phyloP scores from a whole-genome alignment of 352 stramenopile genomes.

The Phytophthora pistaciae region DNA sequence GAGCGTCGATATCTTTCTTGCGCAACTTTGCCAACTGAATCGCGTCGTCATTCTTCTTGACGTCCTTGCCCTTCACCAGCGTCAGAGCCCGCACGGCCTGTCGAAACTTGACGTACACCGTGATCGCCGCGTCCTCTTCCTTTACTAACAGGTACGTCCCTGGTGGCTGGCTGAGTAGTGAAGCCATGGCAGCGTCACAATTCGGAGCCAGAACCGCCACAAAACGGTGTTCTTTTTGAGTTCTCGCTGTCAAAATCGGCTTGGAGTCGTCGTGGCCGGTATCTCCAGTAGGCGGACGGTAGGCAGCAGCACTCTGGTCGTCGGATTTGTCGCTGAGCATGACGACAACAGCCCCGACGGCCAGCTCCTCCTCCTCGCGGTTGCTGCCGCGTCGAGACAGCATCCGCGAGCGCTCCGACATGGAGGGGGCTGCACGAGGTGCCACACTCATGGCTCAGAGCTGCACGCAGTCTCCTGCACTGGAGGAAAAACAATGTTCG shows the following conservation, averaged over 20 bases:
- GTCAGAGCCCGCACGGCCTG: slow-evolving; percentile 49
- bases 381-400: slow-evolving; percentile 13
- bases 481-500: not conserved
- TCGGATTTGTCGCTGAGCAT: slow-evolving; percentile 18
- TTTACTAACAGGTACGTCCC: slow-evolving; percentile 59
- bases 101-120: slow-evolving; percentile 69
- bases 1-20: slow-evolving; percentile 33
- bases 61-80: slow-evolving; percentile 59
- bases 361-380: slow-evolving; percentile 19
- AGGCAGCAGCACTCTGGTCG: slow-evolving; percentile 15
- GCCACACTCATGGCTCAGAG: slow-evolving; percentile 31
- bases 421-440: slow-evolving; percentile 15
- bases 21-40: slow-evolving; percentile 45
- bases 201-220: slow-evolving; percentile 60
- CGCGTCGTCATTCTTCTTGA: slow-evolving; percentile 45
- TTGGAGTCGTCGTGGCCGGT: slow-evolving; percentile 13
- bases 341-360: slow-evolving; percentile 30
- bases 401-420: slow-evolving; percentile 11
- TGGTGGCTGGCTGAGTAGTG: slow-evolving; percentile 50
- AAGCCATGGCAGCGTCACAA: slow-evolving; percentile 47
- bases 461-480: too few relatives aligned
- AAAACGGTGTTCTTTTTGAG: slow-evolving; percentile 39
- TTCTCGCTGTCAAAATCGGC: slow-evolving; percentile 2
- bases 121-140: slow-evolving; percentile 49
- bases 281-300: slow-evolving; percentile 2